A percentile compares a stretch with the other conserved stretches of the same genome.
These are phyloP conservation scores for Pyrenochaeta sp. DNA, from an alignment of 2,329 filamentous ascomycete species.

Conservation along the genomic window DNA sequence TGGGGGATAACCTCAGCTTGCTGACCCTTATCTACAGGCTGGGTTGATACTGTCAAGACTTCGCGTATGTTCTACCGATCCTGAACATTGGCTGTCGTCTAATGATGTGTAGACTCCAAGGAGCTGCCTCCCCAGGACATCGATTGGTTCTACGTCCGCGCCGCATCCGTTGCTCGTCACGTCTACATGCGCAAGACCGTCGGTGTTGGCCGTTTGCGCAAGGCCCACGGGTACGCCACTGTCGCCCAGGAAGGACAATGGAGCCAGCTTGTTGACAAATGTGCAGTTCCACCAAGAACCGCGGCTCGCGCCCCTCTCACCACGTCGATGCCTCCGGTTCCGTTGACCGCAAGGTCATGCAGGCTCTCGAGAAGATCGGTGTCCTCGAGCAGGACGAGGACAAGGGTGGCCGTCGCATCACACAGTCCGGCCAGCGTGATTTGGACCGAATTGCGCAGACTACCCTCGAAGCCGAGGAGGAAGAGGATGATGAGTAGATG, in stretches of 20 bases:
- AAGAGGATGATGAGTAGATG: conserved; percentile 54
- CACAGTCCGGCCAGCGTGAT: conserved; percentile 97
- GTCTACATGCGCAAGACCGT: conserved; percentile 99
- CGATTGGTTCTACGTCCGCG: conserved; percentile 93
- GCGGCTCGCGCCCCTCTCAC: conserved; percentile 87
- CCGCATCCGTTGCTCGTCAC: conserved; percentile 94
- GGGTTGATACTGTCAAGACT: conserved; percentile 99
- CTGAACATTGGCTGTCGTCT: conserved; percentile 11
- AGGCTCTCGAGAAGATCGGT: conserved; percentile 99
- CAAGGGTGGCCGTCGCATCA: conserved; percentile 98
- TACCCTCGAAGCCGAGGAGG: conserved; percentile 61
- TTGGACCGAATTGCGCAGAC: conserved; percentile 77
- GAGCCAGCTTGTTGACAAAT: conserved; percentile 9
- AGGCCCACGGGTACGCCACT: conserved; percentile 75
- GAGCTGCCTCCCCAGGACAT: conserved; percentile 98
- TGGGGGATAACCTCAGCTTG: conserved; percentile 57
- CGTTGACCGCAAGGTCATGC: conserved; percentile 97
- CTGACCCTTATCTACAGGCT: conserved; percentile 73
- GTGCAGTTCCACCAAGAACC: conserved; percentile 81
- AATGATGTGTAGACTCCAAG: conserved; percentile 70
- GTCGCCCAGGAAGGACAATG: neutral
- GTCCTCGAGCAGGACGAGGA: conserved; percentile 98
- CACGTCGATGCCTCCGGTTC: conserved; percentile 95
- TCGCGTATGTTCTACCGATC: conserved; percentile 57
- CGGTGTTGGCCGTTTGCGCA: conserved; percentile 96